Conservation (phyloP, 1,139 yeast genomes). For the Geotrichum histeridarum region DNA sequence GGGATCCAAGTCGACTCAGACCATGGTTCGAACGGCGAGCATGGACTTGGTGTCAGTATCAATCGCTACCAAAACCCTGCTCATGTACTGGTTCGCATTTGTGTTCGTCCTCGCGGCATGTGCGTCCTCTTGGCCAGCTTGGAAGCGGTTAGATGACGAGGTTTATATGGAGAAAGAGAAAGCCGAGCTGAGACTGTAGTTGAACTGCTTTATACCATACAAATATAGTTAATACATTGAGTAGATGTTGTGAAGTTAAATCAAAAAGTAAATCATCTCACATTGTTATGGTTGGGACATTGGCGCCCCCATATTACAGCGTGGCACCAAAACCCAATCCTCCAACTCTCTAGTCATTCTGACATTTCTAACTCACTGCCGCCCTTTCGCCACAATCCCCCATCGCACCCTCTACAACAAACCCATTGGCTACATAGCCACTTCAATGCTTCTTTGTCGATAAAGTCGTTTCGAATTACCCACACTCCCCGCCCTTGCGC, state of each 20-base stretch:
- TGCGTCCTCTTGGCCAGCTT: not conserved
- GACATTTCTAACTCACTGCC: no score
- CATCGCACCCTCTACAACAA: no score
- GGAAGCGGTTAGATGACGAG: constrained; percentile 6
- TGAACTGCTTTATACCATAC: not conserved
- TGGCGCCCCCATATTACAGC: no score
- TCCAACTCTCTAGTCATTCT: no score
- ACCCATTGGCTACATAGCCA: not conserved
- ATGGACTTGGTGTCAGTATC: constrained; percentile 45
- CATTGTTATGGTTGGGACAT: no score
- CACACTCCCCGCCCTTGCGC: no score
- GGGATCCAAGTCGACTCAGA: constrained; percentile 37
- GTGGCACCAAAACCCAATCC: no score
- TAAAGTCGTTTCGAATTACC: not conserved
- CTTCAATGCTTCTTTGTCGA: not conserved
- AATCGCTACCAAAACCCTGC: constrained; percentile 52
- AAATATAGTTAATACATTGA: not conserved
- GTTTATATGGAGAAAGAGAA: not conserved
- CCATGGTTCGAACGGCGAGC: constrained; percentile 49
- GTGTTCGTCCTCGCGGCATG: constrained; percentile 37
- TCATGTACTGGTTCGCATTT: constrained; percentile 60
- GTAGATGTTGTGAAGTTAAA: not conserved
- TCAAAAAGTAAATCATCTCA: not conserved
- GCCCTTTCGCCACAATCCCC: no score
- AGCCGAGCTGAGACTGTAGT: not conserved